Conservation (phyloP, 2,329 filamentous ascomycete genomes). For the Epichloe uncinata region DNA sequence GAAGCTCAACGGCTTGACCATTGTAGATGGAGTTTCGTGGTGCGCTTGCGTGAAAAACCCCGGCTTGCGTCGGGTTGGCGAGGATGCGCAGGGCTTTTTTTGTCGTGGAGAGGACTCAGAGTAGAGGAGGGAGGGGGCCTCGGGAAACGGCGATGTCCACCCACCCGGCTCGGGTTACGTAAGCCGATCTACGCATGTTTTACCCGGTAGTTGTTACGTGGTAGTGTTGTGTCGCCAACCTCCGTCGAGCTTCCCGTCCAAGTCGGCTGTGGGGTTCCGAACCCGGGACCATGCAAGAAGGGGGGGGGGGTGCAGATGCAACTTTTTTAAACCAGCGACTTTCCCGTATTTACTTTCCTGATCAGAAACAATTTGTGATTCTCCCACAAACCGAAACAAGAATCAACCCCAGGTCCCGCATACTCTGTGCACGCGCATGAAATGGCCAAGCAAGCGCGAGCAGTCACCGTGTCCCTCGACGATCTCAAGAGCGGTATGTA, state of each 20-base stretch:
- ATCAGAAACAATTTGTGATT: neutral
- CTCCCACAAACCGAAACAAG: too few species aligned
- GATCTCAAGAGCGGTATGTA: constrained; percentile 44
- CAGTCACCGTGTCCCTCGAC: constrained; percentile 47
- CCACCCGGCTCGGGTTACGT: constrained; percentile 10
- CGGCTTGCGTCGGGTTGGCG: neutral
- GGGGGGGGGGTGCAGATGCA: too few species aligned
- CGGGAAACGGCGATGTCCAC: too few species aligned
- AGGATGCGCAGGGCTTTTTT: too few species aligned
- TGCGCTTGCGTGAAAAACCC: neutral
- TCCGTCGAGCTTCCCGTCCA: neutral
- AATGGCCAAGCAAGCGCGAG: constrained; percentile 38
- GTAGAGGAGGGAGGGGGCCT: too few species aligned
- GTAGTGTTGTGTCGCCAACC: too few species aligned
- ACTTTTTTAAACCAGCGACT: neutral
- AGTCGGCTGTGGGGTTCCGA: neutral
- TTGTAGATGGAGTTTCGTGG: constrained; percentile 19
- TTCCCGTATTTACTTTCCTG: neutral
- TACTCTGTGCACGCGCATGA: neutral
- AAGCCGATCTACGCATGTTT: constrained; percentile 3
- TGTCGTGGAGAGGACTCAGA: too few species aligned
- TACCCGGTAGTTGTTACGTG: too few species aligned
- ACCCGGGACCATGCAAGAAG: neutral
- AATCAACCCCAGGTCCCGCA: neutral
- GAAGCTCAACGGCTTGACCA: constrained; percentile 86